Percentiles rank a stretch among this genome's conserved stretches.
phyloP scores from a whole-genome alignment of 768 basidiomycete species.

The Trametes gibbosa region DNA sequence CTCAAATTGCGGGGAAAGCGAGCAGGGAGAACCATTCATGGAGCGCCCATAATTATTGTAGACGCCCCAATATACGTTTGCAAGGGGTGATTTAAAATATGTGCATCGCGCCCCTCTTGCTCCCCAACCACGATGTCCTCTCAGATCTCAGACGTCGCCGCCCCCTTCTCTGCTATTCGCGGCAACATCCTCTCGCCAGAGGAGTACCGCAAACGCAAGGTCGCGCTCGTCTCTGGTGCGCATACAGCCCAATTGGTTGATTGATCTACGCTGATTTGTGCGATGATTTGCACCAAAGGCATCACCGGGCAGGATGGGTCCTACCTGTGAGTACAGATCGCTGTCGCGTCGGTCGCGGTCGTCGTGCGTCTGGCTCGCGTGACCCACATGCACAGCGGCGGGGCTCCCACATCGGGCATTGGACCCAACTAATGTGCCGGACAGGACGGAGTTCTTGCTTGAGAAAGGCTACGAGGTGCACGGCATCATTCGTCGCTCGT shows the following conservation, averaged over 20 bases:
- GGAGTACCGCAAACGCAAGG: constrained; percentile 87
- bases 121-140: constrained; percentile 37
- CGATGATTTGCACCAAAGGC: constrained; percentile 44
- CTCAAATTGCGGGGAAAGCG: no score
- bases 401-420: background rate
- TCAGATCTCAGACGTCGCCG: constrained; percentile 22
- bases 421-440: constrained; percentile 8
- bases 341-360: background rate
- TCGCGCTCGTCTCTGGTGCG: constrained; percentile 87
- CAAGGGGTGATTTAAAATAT: background rate
- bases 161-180: constrained; percentile 40
- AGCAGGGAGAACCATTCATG: background rate
- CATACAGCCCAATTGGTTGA: constrained; percentile 6
- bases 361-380: background rate
- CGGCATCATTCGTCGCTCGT: constrained; percentile 94
- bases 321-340: constrained; percentile 66
- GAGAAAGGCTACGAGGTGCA: constrained; percentile 91
- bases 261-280: constrained; percentile 8
- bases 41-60: background rate
- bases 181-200: constrained; percentile 62
- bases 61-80: background rate
- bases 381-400: background rate
- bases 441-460: constrained; percentile 78
- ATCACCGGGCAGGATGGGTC: constrained; percentile 97
- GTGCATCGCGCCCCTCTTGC: background rate